These are phyloP conservation scores for Boletus rubescentipes DNA, from an alignment of 768 basidiomycete species.

Conservation along the genomic window DNA sequence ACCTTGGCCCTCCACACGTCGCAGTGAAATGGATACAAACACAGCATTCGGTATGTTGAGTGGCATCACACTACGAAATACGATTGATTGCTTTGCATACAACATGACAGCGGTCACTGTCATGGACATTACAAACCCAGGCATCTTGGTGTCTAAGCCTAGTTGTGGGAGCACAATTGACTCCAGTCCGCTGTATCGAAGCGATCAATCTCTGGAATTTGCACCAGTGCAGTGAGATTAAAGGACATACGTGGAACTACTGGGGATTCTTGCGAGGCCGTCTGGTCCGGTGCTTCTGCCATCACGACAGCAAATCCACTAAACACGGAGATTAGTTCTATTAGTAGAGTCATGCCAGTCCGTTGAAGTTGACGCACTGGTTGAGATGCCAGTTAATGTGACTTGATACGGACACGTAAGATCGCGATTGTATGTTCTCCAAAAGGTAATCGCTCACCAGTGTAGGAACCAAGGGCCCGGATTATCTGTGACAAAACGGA, in stretches of 20 bases:
- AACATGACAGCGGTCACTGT: too few species aligned
- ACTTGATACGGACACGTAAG: not conserved
- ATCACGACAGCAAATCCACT: slow-evolving; percentile 27
- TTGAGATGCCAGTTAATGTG: slow-evolving; percentile 23
- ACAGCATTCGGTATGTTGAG: too few species aligned
- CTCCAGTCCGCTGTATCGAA: slow-evolving; percentile 13
- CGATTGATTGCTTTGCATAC: too few species aligned
- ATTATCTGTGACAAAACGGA: slow-evolving; percentile 65
- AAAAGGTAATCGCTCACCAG: not conserved
- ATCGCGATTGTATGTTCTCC: not conserved
- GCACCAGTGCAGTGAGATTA: not conserved
- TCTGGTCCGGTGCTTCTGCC: slow-evolving; percentile 21
- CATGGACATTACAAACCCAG: too few species aligned
- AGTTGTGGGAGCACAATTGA: slow-evolving; percentile 13
- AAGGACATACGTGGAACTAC: slow-evolving; percentile 21
- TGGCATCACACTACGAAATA: too few species aligned
- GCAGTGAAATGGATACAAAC: too few species aligned
- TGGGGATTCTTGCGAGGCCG: slow-evolving; percentile 4
- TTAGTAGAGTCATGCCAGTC: not conserved
- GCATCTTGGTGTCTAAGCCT: too few species aligned
- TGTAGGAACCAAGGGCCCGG: too few species aligned
- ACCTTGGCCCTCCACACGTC: too few species aligned
- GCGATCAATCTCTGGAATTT: slow-evolving; percentile 8
- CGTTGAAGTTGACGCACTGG: slow-evolving; percentile 6
- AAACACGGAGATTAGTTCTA: not conserved